These are phyloP conservation scores for Tolypocladium paradoxum DNA, from an alignment of 2,329 filamentous ascomycete species.

Conservation along the genomic window DNA sequence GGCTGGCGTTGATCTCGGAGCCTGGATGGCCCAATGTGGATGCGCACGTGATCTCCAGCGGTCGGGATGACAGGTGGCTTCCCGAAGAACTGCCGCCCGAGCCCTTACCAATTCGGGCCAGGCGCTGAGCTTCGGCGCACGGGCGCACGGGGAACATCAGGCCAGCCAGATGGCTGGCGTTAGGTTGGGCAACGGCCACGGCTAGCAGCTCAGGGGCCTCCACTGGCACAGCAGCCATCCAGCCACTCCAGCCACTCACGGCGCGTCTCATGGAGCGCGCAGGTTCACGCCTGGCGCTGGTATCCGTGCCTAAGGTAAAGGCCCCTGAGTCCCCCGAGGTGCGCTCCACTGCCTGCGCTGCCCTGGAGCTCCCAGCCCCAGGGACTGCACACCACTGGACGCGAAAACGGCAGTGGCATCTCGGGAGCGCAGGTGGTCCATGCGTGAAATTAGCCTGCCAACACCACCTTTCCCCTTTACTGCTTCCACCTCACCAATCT, in stretches of 20 bases:
- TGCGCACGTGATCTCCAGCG: background rate
- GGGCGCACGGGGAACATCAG: background rate
- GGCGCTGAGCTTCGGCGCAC: background rate
- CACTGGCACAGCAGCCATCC: background rate
- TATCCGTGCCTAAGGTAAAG: too few species aligned
- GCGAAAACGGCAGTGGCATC: background rate
- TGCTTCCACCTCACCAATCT: conserved; percentile 2
- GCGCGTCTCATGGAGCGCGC: too few species aligned
- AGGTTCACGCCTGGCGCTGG: too few species aligned
- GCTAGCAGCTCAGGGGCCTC: background rate
- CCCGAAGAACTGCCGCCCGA: background rate
- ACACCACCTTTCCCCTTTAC: conserved; percentile 8
- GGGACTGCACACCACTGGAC: background rate
- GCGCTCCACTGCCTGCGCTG: background rate
- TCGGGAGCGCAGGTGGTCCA: conserved; percentile 2
- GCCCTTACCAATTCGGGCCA: background rate
- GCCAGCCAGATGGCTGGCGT: background rate
- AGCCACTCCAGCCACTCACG: background rate
- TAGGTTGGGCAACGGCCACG: background rate
- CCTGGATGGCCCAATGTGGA: background rate
- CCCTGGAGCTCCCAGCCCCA: background rate
- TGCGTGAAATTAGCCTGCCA: conserved; percentile 9
- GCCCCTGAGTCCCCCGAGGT: too few species aligned
- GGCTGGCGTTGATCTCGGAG: background rate
- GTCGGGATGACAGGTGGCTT: background rate